phyloP scores from a whole-genome alignment of 345 rosid species.

The Garcia nutans region DNA sequence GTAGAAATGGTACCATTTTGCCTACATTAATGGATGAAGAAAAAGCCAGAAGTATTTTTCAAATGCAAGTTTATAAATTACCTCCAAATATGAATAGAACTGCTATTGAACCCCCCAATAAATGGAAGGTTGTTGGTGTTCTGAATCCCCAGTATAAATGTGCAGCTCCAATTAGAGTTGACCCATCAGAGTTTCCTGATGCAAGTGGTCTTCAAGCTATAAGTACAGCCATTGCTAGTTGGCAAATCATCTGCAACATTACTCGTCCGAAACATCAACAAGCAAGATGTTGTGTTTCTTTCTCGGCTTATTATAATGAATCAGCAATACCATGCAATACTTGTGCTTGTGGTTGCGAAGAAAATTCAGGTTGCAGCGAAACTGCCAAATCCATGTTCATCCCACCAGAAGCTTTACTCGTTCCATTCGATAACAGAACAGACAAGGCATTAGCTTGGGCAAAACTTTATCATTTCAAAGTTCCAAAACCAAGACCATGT shows the following conservation, averaged over 20 bases:
- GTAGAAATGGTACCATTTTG: constrained; percentile 68
- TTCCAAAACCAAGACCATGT: constrained; percentile 73
- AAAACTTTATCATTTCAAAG: constrained; percentile 36
- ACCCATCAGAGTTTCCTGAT: constrained; percentile 72
- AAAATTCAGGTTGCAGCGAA: constrained; percentile 42
- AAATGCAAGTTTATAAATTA: constrained; percentile 66
- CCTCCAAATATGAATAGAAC: constrained; percentile 73
- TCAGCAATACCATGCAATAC: constrained; percentile 82
- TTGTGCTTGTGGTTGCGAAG: constrained; percentile 82
- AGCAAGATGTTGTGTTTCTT: constrained; percentile 83
- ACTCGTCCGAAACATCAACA: constrained; percentile 56
- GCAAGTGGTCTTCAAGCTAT: constrained; percentile 56
- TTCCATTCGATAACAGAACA: constrained; percentile 76
- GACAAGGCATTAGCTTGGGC: constrained; percentile 79
- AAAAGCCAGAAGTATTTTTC: constrained; percentile 65
- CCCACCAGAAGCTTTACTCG: constrained; percentile 71
- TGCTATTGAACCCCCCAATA: constrained; percentile 65
- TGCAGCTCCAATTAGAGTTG: constrained; percentile 69
- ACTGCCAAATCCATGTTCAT: constrained; percentile 54
- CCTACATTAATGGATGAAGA: constrained; percentile 62
- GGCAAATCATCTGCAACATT: constrained; percentile 84
- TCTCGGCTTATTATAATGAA: constrained; percentile 80
- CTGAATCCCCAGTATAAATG: constrained; percentile 72
- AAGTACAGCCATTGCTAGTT: constrained; percentile 55
- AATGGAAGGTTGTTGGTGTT: constrained; percentile 66